A percentile compares a stretch with the other conserved stretches of the same genome.
Evolutionary conservation across 2,329 filamentous ascomycete genomes (phyloP).

Genomic region (Phaeophleospora eucalypticola): DNA sequence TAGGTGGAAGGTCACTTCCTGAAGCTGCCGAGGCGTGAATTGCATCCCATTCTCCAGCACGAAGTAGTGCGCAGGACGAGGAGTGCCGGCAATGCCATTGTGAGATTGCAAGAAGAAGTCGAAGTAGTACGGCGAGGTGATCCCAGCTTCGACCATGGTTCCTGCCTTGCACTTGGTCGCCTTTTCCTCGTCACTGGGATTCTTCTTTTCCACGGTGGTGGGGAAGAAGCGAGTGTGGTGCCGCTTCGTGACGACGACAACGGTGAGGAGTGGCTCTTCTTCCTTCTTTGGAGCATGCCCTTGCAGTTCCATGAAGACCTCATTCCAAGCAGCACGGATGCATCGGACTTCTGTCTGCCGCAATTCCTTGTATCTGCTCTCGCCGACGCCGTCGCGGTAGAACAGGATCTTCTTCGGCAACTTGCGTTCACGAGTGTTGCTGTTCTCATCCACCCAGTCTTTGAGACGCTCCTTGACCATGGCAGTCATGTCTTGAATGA

Average conservation of each 20-base stretch:
- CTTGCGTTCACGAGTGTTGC: background rate
- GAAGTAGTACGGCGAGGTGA: conserved; percentile 28
- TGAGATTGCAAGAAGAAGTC: conserved; percentile 39
- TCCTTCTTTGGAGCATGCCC: background rate
- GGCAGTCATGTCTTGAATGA: conserved; percentile 28
- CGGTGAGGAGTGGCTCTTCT: conserved; percentile 31
- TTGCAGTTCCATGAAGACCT: background rate
- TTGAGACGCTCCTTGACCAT: conserved; percentile 30
- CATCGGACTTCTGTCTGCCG: conserved; percentile 29
- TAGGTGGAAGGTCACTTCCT: conserved; percentile 31
- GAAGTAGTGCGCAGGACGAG: conserved; percentile 33
- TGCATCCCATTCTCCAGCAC: conserved; percentile 30
- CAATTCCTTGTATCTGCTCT: conserved; percentile 37
- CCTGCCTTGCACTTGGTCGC: conserved; percentile 31
- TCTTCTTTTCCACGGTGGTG: conserved; percentile 37
- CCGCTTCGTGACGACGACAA: conserved; percentile 38
- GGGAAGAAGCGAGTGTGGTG: conserved; percentile 42
- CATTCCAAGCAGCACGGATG: conserved; percentile 15
- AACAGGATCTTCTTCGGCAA: conserved; percentile 21
- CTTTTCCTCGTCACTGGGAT: conserved; percentile 58
- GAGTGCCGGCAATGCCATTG: conserved; percentile 30
- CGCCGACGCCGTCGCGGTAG: conserved; percentile 12
- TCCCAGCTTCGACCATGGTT: conserved; percentile 28
- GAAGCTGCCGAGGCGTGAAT: too few species aligned
- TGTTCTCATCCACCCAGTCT: conserved; percentile 13